Base-by-base conservation (phyloP, 192 early-diverging fungal genomes). In the Spinellus fusiger region DNA sequence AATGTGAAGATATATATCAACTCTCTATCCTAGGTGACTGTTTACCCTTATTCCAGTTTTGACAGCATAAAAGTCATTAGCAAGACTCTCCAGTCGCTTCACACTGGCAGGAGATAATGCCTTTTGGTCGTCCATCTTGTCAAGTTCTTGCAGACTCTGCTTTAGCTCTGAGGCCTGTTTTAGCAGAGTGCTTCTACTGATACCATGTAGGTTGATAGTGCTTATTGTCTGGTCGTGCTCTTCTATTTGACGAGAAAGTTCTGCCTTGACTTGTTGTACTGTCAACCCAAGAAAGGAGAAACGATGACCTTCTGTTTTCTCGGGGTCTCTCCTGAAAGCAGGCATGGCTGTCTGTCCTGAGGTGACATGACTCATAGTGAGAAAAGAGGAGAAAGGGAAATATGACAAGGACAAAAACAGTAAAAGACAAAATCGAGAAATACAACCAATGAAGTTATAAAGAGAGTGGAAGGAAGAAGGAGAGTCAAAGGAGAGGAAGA, bases 261-360 rank as follows among this genome's bases (percentile, higher is more conserved):
- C 50, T 6, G 25, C 37, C 40, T 66, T 66, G 56, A 66, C 52
- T 44, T 58, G 51, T 23, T 60, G 35, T 2, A 54, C 64, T 20
- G 38, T 60, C 51, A 66, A 54, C n/a, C 40, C 31, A n/a, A 49
- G 35, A 27, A 66, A 66, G 1, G 64, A 66, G 57, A 66, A 47
- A 12, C 15, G 20, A n/a, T 51, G 49, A 23, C 31, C 33, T n/a
- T 22, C 31, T 8, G 25, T 26, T 13, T 48, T 49, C 23, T 61
- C 59, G 32, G 59, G 37, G 44, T 16, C 27, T 28, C 28, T 59
- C 57, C 40, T 38, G 57, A 49, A 27, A 25, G 47, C 22, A 61
- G 26, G 40, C 59, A 35, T 61, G 49, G 4, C 23, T 20, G 18
- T 40, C 35, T 59, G 56, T 20, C 56, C 40, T 44, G 40, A 18